These are phyloP conservation scores for Rhizomucor pusillus DNA, from an alignment of 371 early-diverging fungal species.

Conservation along the genomic window DNA sequence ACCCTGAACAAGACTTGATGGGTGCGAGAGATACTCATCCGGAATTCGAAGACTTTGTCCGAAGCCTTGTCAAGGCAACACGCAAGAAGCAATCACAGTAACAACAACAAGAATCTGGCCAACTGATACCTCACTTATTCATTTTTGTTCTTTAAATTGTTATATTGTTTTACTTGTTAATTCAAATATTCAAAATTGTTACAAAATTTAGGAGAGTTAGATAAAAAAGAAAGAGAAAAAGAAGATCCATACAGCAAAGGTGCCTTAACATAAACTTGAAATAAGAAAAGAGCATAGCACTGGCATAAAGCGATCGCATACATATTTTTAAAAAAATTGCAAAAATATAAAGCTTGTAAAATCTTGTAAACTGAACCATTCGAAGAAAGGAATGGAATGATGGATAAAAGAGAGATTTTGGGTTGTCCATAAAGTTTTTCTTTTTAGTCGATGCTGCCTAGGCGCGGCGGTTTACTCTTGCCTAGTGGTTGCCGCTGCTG, in stretches of 20 bases:
- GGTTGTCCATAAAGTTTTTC: too few relatives aligned
- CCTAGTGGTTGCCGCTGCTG: too few relatives aligned
- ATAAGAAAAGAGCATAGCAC: background rate
- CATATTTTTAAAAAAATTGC: background rate
- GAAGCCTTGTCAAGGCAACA: conserved; percentile 8
- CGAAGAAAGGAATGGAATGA: too few relatives aligned
- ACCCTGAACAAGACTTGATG: conserved; percentile 24
- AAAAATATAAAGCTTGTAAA: background rate
- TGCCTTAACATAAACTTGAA: background rate
- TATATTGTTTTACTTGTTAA: background rate
- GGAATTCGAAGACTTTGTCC: conserved; percentile 14
- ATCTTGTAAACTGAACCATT: too few relatives aligned
- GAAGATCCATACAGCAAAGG: background rate
- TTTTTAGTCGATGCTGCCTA: too few relatives aligned
- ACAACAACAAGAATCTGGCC: background rate
- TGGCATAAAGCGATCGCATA: background rate
- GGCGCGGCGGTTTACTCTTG: too few relatives aligned
- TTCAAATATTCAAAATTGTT: background rate
- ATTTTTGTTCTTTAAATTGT: too few relatives aligned
- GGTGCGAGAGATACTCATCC: conserved; percentile 8
- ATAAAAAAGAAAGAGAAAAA: background rate
- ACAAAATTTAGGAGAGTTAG: too few relatives aligned
- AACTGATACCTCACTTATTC: too few relatives aligned
- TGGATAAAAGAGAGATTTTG: too few relatives aligned
- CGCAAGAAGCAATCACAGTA: too few relatives aligned